Base-by-base conservation (phyloP, 306 rosid genomes). In the Ziziphus jujuba region DNA sequence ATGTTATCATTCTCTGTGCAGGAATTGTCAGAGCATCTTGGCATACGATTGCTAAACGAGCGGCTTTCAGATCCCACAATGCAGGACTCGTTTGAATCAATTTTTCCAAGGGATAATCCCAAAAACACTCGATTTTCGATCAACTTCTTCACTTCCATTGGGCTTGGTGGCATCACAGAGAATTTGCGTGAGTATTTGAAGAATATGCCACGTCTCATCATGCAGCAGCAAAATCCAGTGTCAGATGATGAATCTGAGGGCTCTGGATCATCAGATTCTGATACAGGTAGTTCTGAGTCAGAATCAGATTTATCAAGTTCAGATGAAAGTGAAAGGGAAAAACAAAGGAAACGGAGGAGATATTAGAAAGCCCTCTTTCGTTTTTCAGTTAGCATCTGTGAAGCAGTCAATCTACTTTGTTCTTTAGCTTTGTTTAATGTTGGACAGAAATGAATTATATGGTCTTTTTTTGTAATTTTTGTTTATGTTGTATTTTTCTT, bases 161-260 rank as follows among this genome's bases (percentile, higher is more conserved):
- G 98, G 48, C 97, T 93, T 67, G 97, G 95, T 69, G 95, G 97
- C 51, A 85, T 93, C 65, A 93, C 99, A 0, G 99, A 93, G 72
- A 93, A 85, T 65, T 75, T 93, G 38, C 95, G 97, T 0, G 96
- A 90, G 65, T 88, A 90, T 75, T 74, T 50, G 20, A 20, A 50
- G 55, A 50, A 50, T 50, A 50, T 50, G 55, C 55, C 55, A 16
- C 87, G 96, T 43, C 90, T 90, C 9, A 93, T 92, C 59, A 87
- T 92, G 97, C 93, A 92, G 71, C 97, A 90, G 61, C 88, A 40
- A 40, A 40, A 40, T 0, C 45, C 7, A 5, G 88, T 76, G n/a
- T 79, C 98, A 60, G 73, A 48, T 20, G 67, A 15, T 0, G 96
- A 76, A 69, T 66, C 91, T 15, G 87, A 75, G 19, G 75, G 85